Evolutionary conservation across 176 grass and related monocot genomes (phyloP), one percentile per base, ranked within the genome.

Genomic region (Eleusine indica): DNA sequence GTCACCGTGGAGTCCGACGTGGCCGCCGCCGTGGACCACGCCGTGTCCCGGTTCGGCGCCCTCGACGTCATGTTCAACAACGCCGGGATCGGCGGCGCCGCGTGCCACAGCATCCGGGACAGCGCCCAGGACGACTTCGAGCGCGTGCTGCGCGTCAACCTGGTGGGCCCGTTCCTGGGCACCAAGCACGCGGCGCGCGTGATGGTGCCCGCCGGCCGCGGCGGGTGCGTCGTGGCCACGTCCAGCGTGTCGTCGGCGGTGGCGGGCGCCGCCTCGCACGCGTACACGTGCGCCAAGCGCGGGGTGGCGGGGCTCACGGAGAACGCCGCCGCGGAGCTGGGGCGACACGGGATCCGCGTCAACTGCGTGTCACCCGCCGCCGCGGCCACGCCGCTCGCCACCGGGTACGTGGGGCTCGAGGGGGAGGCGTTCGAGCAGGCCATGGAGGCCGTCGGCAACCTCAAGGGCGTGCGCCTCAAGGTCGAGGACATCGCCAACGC

Each of bases 1-100:
- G 80, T 89, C 0, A 89, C 83, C 14, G 18, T 2, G 22, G 90
- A 92, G 80, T 58, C 8, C 61, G 81, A 92, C 83, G 79, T 92
- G 17, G 58, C 74, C 8, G 80, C 56, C 3, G 87, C 87, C 16
- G 83, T 92, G 44, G 80, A 92, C 30, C 71, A 81, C 75, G 47
- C 90, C 73, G 79, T 92, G 61, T 39, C 86, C 16, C 68, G 62
- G 42, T 86, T 75, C 80, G 90, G 90, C 6, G 44, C 16, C 18
- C 79, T 92, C 3, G 90, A 92, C 68, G 19, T 92, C 69, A 92
- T 92, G 87, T 89, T 86, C 90, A 92, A 86, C 87, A 92, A 89
- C 75, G 90, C 90, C 11, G 90, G 90, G 7, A 84, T 89, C 82
- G 71, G 87, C 64, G 88, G 83, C 15, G 83, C 56, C n/a, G 49